Conservation (phyloP, 2,329 filamentous ascomycete species). For the Fusarium dlaminii region DNA sequence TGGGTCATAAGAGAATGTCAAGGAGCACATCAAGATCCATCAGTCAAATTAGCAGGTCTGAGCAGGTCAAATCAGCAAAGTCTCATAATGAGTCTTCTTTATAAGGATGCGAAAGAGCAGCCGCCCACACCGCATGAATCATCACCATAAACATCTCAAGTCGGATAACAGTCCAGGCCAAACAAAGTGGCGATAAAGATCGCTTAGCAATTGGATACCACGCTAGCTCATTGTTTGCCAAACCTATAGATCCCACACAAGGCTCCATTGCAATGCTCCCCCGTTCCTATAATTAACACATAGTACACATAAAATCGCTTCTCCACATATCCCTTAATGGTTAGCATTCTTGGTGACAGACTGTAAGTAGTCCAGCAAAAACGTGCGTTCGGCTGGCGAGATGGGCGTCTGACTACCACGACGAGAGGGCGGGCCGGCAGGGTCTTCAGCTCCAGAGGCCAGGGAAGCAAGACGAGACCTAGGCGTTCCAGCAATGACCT, state of each 20-base stretch:
- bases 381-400: conserved; percentile 77
- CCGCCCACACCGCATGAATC: not conserved
- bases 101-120: not conserved
- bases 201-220: conserved; percentile 11
- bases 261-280: conserved; percentile 31
- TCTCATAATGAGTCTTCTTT: not conserved
- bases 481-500: conserved; percentile 35
- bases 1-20: not conserved
- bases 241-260: conserved; percentile 25
- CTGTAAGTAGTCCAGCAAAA: conserved; percentile 79
- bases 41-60: not conserved
- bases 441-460: conserved; percentile 52
- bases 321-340: conserved; percentile 35
- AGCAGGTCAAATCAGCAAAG: not conserved
- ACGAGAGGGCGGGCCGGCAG: conserved; percentile 45
- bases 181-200: not conserved
- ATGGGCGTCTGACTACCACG: conserved; percentile 64
- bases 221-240: conserved; percentile 3
- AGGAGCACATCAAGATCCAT: not conserved
- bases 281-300: conserved; percentile 30
- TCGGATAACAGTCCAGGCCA: not conserved
- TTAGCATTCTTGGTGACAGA: conserved; percentile 56
- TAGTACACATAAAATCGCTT: conserved; percentile 24
- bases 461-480: conserved; percentile 56
- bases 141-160: not conserved